Conservation (phyloP, 1,284 basidiomycete species). For the Trametes versicolor region DNA sequence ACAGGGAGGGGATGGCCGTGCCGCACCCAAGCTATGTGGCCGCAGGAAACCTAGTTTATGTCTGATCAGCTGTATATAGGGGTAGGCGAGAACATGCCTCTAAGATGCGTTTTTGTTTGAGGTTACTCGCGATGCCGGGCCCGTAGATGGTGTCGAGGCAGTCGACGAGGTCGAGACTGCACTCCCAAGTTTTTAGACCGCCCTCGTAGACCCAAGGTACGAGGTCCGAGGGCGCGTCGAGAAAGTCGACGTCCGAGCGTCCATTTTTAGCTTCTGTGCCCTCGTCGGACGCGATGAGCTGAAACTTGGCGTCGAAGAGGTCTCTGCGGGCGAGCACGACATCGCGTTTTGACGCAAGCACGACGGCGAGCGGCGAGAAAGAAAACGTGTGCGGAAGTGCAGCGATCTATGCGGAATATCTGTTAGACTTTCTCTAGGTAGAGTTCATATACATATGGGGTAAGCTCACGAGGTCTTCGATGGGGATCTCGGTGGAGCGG, state of each 20-base stretch:
- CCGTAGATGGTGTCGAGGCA: conserved; percentile 55
- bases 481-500: conserved; percentile 45
- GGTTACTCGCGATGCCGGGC: conserved; percentile 19
- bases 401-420: conserved; percentile 54
- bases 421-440: background rate
- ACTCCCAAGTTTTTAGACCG: conserved; percentile 98
- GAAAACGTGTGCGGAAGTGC: conserved; percentile 65
- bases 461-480: conserved; percentile 49
- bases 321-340: conserved; percentile 79
- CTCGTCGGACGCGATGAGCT: conserved; percentile 71
- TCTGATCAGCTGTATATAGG: background rate
- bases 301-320: conserved; percentile 94
- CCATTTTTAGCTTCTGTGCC: conserved; percentile 36
- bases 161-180: conserved; percentile 86
- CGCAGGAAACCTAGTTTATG: background rate
- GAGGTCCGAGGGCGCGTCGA: conserved; percentile 74
- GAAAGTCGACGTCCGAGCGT: conserved; percentile 57
- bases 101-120: conserved; percentile 62
- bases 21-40: conserved; percentile 86
- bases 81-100: conserved; percentile 58
- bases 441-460: background rate
- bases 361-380: conserved; percentile 63
- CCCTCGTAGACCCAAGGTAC: conserved; percentile 96
- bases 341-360: conserved; percentile 45
- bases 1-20: conserved; percentile 87